Evolutionary conservation across 495 filamentous ascomycete genomes (phyloP).

Genomic region (Monascus purpureus): DNA sequence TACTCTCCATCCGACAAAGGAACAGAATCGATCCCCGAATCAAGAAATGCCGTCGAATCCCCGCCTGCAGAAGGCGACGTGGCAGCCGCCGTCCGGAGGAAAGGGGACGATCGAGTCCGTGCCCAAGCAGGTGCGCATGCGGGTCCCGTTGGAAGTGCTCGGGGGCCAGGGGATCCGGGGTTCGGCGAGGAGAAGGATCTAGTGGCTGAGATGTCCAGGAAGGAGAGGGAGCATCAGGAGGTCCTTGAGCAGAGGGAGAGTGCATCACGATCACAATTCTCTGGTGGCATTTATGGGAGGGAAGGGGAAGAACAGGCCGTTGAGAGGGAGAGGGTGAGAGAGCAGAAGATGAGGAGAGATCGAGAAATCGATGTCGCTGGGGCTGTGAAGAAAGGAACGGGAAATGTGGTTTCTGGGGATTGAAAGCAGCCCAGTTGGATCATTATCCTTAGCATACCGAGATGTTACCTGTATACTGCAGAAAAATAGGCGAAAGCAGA

Average conservation of each 20-base stretch:
- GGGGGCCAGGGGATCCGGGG: slow-evolving; percentile 15
- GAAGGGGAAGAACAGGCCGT: slow-evolving; percentile 5
- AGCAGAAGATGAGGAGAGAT: slow-evolving; percentile 17
- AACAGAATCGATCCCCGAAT: slow-evolving; percentile 22
- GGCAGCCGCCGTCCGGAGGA: slow-evolving; percentile 30
- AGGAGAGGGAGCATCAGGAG: slow-evolving; percentile 30
- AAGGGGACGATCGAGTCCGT: slow-evolving; percentile 20
- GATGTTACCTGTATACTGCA: too few species aligned
- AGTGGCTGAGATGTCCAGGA: slow-evolving; percentile 29
- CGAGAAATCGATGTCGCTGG: slow-evolving; percentile 16
- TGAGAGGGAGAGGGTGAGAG: slow-evolving; percentile 16
- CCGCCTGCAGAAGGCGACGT: slow-evolving; percentile 40
- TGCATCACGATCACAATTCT: neutral
- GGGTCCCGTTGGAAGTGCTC: slow-evolving; percentile 17
- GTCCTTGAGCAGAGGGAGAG: slow-evolving; percentile 21
- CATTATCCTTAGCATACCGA: too few species aligned
- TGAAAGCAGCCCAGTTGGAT: too few species aligned
- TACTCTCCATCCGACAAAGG: slow-evolving; percentile 19
- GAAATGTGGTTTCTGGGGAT: slow-evolving; percentile 16
- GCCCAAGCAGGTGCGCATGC: slow-evolving; percentile 26
- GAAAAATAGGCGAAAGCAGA: too few species aligned
- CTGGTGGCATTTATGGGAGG: neutral
- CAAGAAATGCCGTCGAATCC: slow-evolving; percentile 36
- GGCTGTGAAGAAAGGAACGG: slow-evolving; percentile 15
- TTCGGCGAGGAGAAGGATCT: slow-evolving; percentile 25